Evolutionary conservation across 768 basidiomycete species (phyloP).

Genomic region (Sarcodon sp.): DNA sequence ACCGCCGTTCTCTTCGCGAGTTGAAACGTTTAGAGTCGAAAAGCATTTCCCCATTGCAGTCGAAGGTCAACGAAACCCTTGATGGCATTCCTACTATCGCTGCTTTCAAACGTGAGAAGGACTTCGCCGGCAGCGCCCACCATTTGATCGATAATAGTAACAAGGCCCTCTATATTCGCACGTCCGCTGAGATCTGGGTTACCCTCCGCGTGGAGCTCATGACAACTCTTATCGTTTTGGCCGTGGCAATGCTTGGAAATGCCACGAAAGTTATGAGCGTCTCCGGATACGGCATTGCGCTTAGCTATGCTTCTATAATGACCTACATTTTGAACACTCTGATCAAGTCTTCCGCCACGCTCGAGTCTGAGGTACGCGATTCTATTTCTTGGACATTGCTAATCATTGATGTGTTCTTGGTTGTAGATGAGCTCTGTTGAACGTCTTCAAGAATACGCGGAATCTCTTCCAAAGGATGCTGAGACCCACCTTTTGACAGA

Average conservation of each 20-base stretch:
- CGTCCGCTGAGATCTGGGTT: conserved; percentile 18
- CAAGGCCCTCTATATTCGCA: conserved; percentile 15
- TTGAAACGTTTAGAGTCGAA: conserved; percentile 32
- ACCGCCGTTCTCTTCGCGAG: conserved; percentile 32
- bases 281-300: conserved; percentile 14
- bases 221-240: conserved; percentile 14
- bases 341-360: conserved; percentile 1
- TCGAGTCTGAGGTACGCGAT: conserved; percentile 2
- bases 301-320: conserved; percentile 14
- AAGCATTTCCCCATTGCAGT: conserved; percentile 34
- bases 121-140: conserved; percentile 13
- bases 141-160: conserved; percentile 14
- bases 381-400: neutral
- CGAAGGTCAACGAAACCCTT: conserved; percentile 37
- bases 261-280: conserved; percentile 10
- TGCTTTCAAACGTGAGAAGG: conserved; percentile 25
- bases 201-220: conserved; percentile 17
- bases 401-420: neutral
- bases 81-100: conserved; percentile 33
- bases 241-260: conserved; percentile 15
- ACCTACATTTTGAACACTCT: conserved; percentile 3
- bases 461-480: conserved; percentile 6
- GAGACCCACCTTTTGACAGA: neutral
- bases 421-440: conserved; percentile 5
- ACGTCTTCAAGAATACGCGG: conserved; percentile 8